Evolutionary conservation across 2,329 filamentous ascomycete genomes (phyloP).

Genomic region (Cyphellophora attinorum): DNA sequence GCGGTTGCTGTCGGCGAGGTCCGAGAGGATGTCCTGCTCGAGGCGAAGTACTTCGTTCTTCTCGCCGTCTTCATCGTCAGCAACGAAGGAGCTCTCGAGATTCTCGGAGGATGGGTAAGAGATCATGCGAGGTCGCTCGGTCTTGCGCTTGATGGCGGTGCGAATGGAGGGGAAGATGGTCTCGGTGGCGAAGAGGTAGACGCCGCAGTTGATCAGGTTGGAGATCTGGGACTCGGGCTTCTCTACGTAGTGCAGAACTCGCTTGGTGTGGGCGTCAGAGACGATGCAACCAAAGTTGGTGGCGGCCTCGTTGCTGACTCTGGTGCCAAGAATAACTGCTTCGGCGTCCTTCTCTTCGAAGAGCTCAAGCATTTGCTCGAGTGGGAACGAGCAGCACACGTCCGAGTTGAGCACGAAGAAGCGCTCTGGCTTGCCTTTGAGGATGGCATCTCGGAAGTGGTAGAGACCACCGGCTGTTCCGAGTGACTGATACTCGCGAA

Average conservation of each 20-base stretch:
- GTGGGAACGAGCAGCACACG: conserved; percentile 96
- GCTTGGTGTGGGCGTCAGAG: conserved; percentile 83
- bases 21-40: conserved; percentile 92
- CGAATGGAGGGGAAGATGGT: conserved; percentile 94
- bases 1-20: conserved; percentile 91
- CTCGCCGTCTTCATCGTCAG: conserved; percentile 63
- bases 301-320: conserved; percentile 81
- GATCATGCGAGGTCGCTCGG: conserved; percentile 78
- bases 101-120: conserved; percentile 97
- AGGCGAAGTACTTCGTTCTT: conserved; percentile 83
- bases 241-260: conserved; percentile 97
- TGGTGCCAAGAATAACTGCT: conserved; percentile 88
- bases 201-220: conserved; percentile 97
- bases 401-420: conserved; percentile 98
- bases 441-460: conserved; percentile 97
- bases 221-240: conserved; percentile 97
- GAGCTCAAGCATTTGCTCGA: conserved; percentile 88
- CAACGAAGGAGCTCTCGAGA: conserved; percentile 60
- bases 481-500: conserved; percentile 92
- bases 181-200: conserved; percentile 93
- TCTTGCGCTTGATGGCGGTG: conserved; percentile 88
- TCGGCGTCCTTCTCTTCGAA: conserved; percentile 94
- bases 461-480: conserved; percentile 95
- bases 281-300: conserved; percentile 98
- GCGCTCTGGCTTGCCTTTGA: conserved; percentile 88